Conservation (phyloP, 148 eudicot genomes). For the Camellia sinensis region DNA sequence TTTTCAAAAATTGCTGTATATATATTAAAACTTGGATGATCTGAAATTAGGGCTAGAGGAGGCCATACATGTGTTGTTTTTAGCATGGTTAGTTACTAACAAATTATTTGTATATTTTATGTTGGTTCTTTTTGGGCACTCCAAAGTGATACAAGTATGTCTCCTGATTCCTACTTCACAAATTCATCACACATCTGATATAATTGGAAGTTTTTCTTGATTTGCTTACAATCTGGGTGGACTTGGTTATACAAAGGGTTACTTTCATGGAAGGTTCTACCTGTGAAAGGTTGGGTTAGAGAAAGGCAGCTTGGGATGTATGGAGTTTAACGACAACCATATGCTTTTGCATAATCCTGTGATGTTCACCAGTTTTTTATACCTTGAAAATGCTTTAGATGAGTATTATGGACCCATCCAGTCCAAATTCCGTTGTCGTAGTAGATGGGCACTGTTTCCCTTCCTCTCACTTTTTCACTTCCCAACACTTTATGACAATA, state of each 20-base stretch:
- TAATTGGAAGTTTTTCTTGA: neutral
- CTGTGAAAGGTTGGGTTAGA: neutral
- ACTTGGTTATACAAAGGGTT: neutral
- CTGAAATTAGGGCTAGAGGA: neutral
- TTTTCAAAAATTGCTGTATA: neutral
- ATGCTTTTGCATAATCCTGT: neutral
- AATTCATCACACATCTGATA: neutral
- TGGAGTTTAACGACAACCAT: neutral
- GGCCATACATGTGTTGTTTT: no score
- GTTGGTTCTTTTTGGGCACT: neutral
- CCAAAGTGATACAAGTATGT: neutral
- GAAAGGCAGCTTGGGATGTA: neutral
- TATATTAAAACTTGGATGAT: neutral
- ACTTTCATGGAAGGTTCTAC: neutral
- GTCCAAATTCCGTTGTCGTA: neutral
- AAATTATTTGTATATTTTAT: neutral
- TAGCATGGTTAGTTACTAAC: neutral
- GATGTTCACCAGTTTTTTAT: conserved; percentile 5
- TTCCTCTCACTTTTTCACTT: neutral
- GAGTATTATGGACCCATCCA: neutral
- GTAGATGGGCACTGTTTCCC: neutral
- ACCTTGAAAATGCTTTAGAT: neutral
- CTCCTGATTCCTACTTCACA: neutral
- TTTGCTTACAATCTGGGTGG: neutral
- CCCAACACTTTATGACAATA: neutral